These are phyloP conservation scores for Phytophthora crassamura DNA, from an alignment of 352 stramenopile species.

Conservation along the genomic window DNA sequence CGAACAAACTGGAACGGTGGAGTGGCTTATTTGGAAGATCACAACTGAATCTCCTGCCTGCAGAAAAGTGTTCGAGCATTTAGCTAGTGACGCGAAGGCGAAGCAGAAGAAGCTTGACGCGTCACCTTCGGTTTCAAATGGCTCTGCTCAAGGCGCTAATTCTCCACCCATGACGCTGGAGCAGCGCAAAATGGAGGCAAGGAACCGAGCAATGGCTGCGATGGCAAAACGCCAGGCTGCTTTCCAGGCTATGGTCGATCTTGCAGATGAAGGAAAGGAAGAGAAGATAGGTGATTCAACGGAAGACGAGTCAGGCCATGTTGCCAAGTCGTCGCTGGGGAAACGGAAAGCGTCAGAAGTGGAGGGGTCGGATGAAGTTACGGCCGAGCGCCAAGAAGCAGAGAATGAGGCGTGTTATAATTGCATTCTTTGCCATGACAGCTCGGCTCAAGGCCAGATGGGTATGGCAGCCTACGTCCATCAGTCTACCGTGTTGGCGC, in stretches of 20 bases:
- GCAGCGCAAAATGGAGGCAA: conserved; percentile 79
- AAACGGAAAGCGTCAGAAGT: conserved; percentile 55
- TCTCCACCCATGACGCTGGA: conserved; percentile 60
- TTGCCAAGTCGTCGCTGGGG: conserved; percentile 31
- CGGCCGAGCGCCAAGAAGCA: conserved; percentile 59
- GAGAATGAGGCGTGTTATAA: conserved; percentile 58
- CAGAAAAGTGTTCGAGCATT: conserved; percentile 41
- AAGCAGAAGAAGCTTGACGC: conserved; percentile 30
- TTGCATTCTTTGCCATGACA: conserved; percentile 90
- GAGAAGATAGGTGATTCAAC: conserved; percentile 36
- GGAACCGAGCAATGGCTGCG: conserved; percentile 74
- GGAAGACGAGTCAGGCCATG: conserved; percentile 37
- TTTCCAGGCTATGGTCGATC: conserved; percentile 87
- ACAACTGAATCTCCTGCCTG: conserved; percentile 51
- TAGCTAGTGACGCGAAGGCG: conserved; percentile 41
- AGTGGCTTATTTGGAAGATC: conserved; percentile 81
- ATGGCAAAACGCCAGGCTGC: conserved; percentile 86
- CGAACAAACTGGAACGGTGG: conserved; percentile 74
- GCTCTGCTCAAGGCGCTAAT: conserved; percentile 2
- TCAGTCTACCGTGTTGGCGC: conserved; percentile 85
- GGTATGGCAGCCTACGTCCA: conserved; percentile 86
- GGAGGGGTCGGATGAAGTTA: conserved; percentile 38
- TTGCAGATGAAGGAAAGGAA: conserved; percentile 51
- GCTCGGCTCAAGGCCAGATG: conserved; percentile 81
- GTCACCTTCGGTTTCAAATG: conserved; percentile 3